Base-by-base conservation (phyloP, 2,329 filamentous ascomycete genomes). In the Penicillium freii region DNA sequence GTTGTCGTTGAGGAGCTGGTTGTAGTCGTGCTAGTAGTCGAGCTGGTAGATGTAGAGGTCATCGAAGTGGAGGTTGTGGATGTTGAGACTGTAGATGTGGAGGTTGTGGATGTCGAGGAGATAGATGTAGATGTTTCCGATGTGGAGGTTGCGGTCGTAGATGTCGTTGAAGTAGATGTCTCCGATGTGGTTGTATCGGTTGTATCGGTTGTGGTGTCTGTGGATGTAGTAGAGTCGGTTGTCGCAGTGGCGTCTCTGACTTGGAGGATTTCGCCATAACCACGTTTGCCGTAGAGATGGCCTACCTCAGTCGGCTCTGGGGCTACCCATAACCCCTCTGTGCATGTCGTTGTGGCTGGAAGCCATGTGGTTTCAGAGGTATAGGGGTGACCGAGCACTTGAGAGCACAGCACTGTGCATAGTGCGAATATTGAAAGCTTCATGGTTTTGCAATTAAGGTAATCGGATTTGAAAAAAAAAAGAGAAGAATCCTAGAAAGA, bases 341-440 rank as follows among this genome's bases (percentile, higher is more conserved):
- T 15, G 5, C 31, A n/a, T 39, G 19, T 33, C 29, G 27, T 11
- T 36, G 40, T 9, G n/a, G 31, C 25, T 15, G 34, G 8, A 25
- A 53, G 15, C 15, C 25, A 33, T 21, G 31, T 23, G 21, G 25
- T 45, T 23, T 33, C 31, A 29, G 23, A 34, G 5, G 29, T 6
- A 46, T 60, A 45, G 1, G 51, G 51, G 1, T 58, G 55, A 25
- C 43, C 42, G 38, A 52, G 15, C 2, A 58, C 47, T n/a, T 13
- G 29, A 9, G 31, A 40, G 33, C 42, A 52, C 23, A 58, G 39
- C 3, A 39, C 13, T 9, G 47, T 51, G 47, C 52, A 31, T 4
- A 60, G 25, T 10, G 40, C n/a, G 3, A 51, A 21, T 29, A 48
- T 33, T 10, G 17, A 29, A 27, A 23, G 4, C 4, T 27, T 39